Percentiles rank a stretch among this genome's conserved stretches.
phyloP scores from a whole-genome alignment of 805 yeast species.

The Diddensiella transvaalensis region DNA sequence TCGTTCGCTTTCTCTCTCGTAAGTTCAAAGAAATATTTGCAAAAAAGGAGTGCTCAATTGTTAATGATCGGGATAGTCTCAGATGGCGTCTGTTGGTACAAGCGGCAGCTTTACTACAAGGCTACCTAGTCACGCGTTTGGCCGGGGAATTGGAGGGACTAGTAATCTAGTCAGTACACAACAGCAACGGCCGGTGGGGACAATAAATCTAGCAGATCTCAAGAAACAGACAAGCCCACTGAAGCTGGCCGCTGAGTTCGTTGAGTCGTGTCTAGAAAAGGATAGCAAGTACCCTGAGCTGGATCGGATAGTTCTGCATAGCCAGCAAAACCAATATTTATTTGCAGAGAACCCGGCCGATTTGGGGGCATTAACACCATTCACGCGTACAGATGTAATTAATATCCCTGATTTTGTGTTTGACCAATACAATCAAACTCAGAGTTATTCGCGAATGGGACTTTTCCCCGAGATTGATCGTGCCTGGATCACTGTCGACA shows the following conservation, averaged over 20 bases:
- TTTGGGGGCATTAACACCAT: constrained; percentile 47
- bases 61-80: no score
- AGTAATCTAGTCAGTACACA: neutral
- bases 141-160: neutral
- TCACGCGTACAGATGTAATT: constrained; percentile 63
- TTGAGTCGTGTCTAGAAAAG: constrained; percentile 28
- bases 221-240: constrained; percentile 19
- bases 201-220: constrained; percentile 16
- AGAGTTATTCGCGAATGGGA: constrained; percentile 74
- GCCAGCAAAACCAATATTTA: constrained; percentile 20
- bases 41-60: no score
- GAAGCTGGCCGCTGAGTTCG: constrained; percentile 27
- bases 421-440: constrained; percentile 61
- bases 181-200: constrained; percentile 13
- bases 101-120: no score
- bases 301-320: constrained; percentile 25
- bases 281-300: constrained; percentile 35
- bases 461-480: constrained; percentile 74
- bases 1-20: no score
- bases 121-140: no score
- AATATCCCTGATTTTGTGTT: constrained; percentile 79
- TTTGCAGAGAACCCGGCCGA: constrained; percentile 21
- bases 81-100: no score
- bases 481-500: constrained; percentile 83
- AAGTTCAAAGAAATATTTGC: no score